These are phyloP conservation scores for Monosporascus cannonballus DNA, from an alignment of 2,329 filamentous ascomycete species.

Conservation along the genomic window DNA sequence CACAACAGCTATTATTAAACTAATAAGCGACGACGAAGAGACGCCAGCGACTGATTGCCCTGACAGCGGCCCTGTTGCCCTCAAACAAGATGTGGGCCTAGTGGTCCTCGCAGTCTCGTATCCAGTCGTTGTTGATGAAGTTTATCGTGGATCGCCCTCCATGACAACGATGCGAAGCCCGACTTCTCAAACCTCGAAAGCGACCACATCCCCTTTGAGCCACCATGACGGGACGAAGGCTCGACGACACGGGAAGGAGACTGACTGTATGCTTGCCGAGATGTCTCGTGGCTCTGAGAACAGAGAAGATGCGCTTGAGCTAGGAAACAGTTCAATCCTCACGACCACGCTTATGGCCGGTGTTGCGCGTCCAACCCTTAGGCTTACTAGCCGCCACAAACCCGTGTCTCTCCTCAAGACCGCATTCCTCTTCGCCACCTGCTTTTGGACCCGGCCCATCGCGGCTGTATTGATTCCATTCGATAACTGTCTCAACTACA, in stretches of 20 bases:
- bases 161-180: slow-evolving; percentile 21
- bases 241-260: slow-evolving; percentile 1
- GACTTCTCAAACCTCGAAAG: slow-evolving; percentile 5
- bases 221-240: slow-evolving; percentile 2
- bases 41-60: slow-evolving; percentile 5
- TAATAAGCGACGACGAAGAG: no score
- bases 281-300: background rate
- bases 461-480: slow-evolving; percentile 67
- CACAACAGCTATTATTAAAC: no score
- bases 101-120: slow-evolving; percentile 15
- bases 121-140: slow-evolving; percentile 11
- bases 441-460: slow-evolving; percentile 35
- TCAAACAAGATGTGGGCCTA: slow-evolving; percentile 21
- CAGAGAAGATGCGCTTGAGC: background rate
- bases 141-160: slow-evolving; percentile 6
- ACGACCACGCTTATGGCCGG: background rate
- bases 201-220: slow-evolving; percentile 2
- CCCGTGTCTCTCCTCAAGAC: slow-evolving; percentile 4
- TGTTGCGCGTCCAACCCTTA: background rate
- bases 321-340: background rate
- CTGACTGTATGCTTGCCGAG: background rate
- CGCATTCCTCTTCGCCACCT: slow-evolving; percentile 31
- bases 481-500: slow-evolving; percentile 71
- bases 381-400: background rate
- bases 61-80: slow-evolving; percentile 12